Evolutionary conservation across 768 basidiomycete species (phyloP), one percentile per base, ranked within the genome.

Genomic region (Boletus reticuloceps): DNA sequence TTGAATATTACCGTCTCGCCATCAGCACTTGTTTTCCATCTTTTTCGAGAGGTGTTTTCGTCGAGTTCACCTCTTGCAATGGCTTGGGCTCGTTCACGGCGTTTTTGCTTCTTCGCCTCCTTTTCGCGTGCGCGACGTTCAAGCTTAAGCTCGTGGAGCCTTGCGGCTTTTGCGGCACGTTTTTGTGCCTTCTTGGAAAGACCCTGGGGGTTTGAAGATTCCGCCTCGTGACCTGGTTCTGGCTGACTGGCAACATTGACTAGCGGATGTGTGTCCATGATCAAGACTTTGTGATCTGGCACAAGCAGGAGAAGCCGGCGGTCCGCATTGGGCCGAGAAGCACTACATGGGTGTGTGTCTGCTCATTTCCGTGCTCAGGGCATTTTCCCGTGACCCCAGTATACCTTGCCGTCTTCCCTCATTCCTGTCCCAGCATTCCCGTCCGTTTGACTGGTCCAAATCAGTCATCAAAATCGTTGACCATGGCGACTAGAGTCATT

Each of bases 171-270:
- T n/a, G 83, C 83, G 4, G 84, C 82, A 65, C 81, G 87, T 69
- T 93, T 93, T 64, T 82, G 79, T 3, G 89, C 88, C 31, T 82
- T 91, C 70, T 93, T 94, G 32, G 91, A 91, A 54, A 86, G 79
- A 34, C 77, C 67, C 41, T 58, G 61, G 40, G 56, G 51, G 54
- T 56, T 61, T 51, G 59, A 59, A 47, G 49, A 44, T 29, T 58
- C 53, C 37, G 44, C 22, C 44, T 54, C 49, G 16, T 53, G 61
- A 58, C 38, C 47, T 52, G 64, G 64, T 25, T 52, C 47, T 47
- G 41, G 47, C 48, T 60, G 55, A 58, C 54, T 37, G 38, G 53
- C 51, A 48, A 32, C 45, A 43, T 59, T 56, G 25, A 61, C 46
- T 47, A 58, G 56, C 25, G 38, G 38, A 40, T 32, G 32, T 20